A percentile compares a stretch with the other conserved stretches of the same genome.
Evolutionary conservation across 208 protist genomes (phyloP).

Genomic region (Trypanosoma cruzi): DNA sequence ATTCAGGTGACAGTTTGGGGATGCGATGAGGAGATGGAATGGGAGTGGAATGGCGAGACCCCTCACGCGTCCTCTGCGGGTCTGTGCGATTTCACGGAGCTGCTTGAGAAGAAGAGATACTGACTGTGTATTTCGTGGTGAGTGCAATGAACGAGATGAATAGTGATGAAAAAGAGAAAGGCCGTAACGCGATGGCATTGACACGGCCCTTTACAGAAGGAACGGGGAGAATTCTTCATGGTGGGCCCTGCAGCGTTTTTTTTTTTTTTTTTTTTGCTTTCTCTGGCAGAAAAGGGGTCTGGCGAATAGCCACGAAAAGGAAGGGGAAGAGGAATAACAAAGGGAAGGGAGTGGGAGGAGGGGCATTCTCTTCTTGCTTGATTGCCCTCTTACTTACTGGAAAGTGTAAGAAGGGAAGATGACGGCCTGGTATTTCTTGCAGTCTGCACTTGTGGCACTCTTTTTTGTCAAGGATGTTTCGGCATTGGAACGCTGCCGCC

Average conservation of each 20-base stretch:
- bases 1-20: conserved; percentile 19
- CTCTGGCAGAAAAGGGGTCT: conserved; percentile 5
- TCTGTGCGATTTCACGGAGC: conserved; percentile 8
- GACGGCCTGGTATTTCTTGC: neutral
- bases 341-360: neutral
- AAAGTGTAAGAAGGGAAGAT: neutral
- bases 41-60: conserved; percentile 7
- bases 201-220: neutral
- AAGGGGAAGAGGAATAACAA: neutral
- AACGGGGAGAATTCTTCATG: neutral
- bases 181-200: neutral
- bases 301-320: neutral
- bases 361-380: neutral
- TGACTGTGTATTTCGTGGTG: neutral
- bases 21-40: conserved; percentile 30
- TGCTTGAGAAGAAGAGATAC: neutral
- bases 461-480: neutral
- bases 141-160: too few relatives aligned
- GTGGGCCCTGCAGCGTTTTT: neutral
- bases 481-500: neutral
- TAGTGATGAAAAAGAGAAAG: neutral
- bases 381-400: neutral
- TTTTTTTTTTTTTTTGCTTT: conserved; percentile 19
- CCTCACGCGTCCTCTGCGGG: neutral
- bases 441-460: conserved; percentile 25